Evolutionary conservation across 2,329 filamentous ascomycete genomes (phyloP), one percentile per base, ranked within the genome.

Genomic region (Tricladium varicosporioides): DNA sequence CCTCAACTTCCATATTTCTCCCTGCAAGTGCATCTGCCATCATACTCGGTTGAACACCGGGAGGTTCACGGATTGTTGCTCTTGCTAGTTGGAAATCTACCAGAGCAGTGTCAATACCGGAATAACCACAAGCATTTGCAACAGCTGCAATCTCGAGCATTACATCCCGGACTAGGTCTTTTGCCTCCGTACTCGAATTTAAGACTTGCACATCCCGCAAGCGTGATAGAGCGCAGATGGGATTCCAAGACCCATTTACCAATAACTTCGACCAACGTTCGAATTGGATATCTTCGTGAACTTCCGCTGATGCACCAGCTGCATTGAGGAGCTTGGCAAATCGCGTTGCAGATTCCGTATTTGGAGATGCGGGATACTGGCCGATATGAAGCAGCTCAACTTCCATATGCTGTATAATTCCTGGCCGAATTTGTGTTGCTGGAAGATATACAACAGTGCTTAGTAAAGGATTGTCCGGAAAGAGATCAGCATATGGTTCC

Each of bases 21-120:
- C 80, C 80, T 15, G 76, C 74, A 62, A 82, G 78, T 69, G 77
- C 83, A 67, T 87, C 84, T 14, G 78, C 71, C 46, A 80, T 75
- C 84, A 87, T 87, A 59, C 77, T 80, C 50, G 74, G 76, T 13
- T 71, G 66, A 31, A 75, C 74, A 0, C 76, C 70, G 48, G 75
- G 75, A 65, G 81, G 68, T 44, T 73, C 49, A 61, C 78, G 60
- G 73, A 82, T 72, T 71, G 76, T 73, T 64, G 73, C 77, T 22
- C 59, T 51, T 13, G 57, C 55, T 11, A 63, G 83, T 70, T 91
- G 87, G 48, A 96, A 78, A 46, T 84, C 87, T n/a, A 88, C 86
- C 47, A 96, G 79, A 1, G 92, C 92, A 69, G 95, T 89, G 61
- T 96, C 89, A 50, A 95, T 88, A 68, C 76, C 54, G 73, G 72